Evolutionary conservation across 495 filamentous ascomycete species (phyloP).

Genomic region (Amorphotheca resinae): DNA sequence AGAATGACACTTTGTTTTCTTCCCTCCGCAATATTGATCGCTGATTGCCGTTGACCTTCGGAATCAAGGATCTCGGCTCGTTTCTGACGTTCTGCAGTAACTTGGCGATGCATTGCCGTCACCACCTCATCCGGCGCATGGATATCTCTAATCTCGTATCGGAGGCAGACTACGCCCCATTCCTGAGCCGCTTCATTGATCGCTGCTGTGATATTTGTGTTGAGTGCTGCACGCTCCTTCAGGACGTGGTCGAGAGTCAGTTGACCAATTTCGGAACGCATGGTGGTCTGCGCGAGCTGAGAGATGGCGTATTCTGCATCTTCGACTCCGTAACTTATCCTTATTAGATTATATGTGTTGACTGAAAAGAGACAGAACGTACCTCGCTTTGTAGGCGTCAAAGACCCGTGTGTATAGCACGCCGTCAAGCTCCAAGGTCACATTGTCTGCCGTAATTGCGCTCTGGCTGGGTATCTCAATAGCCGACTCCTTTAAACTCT

Average conservation of each 20-base stretch:
- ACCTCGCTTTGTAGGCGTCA: conserved; percentile 95
- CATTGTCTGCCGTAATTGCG: conserved; percentile 97
- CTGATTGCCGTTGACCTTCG: conserved; percentile 88
- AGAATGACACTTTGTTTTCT: conserved; percentile 91
- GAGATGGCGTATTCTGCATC: conserved; percentile 98
- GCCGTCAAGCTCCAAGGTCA: conserved; percentile 90
- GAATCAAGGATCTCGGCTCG: conserved; percentile 93
- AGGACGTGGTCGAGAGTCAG: conserved; percentile 93
- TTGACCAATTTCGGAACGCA: conserved; percentile 96
- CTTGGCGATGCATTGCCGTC: conserved; percentile 93
- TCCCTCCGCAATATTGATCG: conserved; percentile 97
- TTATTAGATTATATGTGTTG: neutral
- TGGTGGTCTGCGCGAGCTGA: conserved; percentile 94
- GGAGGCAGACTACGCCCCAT: conserved; percentile 91
- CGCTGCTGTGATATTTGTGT: conserved; percentile 92
- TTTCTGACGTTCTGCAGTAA: conserved; percentile 92
- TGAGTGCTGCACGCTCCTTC: conserved; percentile 88
- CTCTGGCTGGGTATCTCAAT: conserved; percentile 94
- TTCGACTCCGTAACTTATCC: conserved; percentile 80
- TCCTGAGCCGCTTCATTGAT: conserved; percentile 96
- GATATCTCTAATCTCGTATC: conserved; percentile 97
- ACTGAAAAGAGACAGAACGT: conserved; percentile 15
- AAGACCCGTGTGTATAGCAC: conserved; percentile 91
- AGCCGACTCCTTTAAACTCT: conserved; percentile 88
- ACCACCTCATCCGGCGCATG: conserved; percentile 90